These are phyloP conservation scores for Dalbergia cochinchinensis DNA, from an alignment of 306 rosid genomes.

Conservation along the genomic window DNA sequence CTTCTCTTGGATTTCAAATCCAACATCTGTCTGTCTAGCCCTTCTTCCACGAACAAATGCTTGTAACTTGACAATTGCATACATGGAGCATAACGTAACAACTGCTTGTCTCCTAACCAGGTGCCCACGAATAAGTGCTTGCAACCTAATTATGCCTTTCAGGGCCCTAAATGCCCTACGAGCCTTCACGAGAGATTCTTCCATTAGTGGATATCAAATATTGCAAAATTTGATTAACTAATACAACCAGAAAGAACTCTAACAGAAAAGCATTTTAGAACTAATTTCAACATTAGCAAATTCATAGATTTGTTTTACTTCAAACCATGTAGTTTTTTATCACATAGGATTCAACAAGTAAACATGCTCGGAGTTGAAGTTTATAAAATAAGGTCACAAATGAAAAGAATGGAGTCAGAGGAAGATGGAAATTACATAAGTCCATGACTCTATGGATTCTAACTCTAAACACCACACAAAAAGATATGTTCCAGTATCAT, in stretches of 20 bases:
- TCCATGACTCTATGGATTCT: background rate
- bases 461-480: constrained; percentile 2
- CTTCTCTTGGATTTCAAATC: constrained; percentile 71
- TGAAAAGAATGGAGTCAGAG: background rate
- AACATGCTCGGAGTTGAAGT: background rate
- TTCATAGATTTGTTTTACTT: background rate
- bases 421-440: background rate
- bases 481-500: background rate
- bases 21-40: constrained; percentile 72
- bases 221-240: constrained; percentile 23
- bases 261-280: background rate
- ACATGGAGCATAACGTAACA: constrained; percentile 82
- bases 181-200: constrained; percentile 76
- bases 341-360: background rate
- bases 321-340: background rate
- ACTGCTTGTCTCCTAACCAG: constrained; percentile 97
- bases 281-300: constrained; percentile 9
- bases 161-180: constrained; percentile 96
- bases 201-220: constrained; percentile 48
- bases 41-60: constrained; percentile 79
- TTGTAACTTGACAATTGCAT: constrained; percentile 88
- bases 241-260: constrained; percentile 29
- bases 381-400: background rate
- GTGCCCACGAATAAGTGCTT: constrained; percentile 99
- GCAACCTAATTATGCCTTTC: constrained; percentile 98